Conservation (phyloP, 2,329 filamentous ascomycete genomes). For the Curvularia eragrostidis region DNA sequence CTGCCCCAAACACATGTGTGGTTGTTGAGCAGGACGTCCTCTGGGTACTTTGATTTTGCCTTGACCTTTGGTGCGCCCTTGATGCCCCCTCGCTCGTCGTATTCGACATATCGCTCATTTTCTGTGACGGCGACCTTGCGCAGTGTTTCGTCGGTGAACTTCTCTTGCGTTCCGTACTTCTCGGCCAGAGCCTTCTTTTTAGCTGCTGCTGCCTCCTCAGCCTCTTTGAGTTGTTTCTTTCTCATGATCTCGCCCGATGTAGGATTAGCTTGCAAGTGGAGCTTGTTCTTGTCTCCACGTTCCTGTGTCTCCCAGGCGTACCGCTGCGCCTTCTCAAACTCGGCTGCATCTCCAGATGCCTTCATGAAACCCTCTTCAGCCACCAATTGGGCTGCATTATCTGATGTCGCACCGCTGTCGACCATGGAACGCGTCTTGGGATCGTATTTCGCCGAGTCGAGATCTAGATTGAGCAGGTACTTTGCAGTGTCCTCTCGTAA, state of each 20-base stretch:
- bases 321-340: constrained; percentile 86
- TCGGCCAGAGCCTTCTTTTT: constrained; percentile 75
- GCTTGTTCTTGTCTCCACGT: constrained; percentile 74
- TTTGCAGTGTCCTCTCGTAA: constrained; percentile 97
- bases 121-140: constrained; percentile 74
- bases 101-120: constrained; percentile 89
- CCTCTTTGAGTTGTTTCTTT: constrained; percentile 79
- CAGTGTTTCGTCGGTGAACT: constrained; percentile 66
- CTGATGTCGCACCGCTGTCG: constrained; percentile 78
- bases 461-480: constrained; percentile 91
- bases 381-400: constrained; percentile 80
- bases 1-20: constrained; percentile 94
- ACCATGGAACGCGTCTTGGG: constrained; percentile 94
- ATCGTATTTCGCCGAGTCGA: constrained; percentile 97
- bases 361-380: constrained; percentile 93
- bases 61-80: constrained; percentile 82
- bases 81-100: constrained; percentile 86
- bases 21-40: constrained; percentile 88
- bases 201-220: constrained; percentile 70
- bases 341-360: constrained; percentile 86
- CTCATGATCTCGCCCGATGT: constrained; percentile 87
- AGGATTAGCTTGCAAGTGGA: constrained; percentile 95
- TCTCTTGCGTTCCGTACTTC: constrained; percentile 78
- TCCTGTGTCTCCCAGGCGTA: constrained; percentile 98
- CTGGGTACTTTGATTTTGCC: constrained; percentile 88